Base-by-base conservation (phyloP, 192 early-diverging fungal genomes). In the Gaertneriomyces sp. region DNA sequence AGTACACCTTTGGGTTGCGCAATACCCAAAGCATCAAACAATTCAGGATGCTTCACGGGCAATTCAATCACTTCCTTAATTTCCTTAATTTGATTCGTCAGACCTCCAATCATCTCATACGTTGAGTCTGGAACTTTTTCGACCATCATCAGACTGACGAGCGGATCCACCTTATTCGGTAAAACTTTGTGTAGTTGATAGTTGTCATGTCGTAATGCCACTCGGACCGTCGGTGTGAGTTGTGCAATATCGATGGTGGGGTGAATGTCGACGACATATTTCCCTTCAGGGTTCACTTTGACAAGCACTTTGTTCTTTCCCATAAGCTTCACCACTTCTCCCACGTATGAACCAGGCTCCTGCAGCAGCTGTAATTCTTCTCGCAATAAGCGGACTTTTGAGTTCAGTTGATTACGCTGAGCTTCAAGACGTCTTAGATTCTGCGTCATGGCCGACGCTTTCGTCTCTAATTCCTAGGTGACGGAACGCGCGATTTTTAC, bases 21-120 rank as follows among this genome's bases (percentile, higher is more conserved):
- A 76, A 99, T 99, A 61, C 97, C 97, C 45, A 99, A 82, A 11
- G 92, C 83, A 60, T 99, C 97, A 76, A 98, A 99, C 59, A 99
- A 82, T 70, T 99, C 97, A 7, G 97, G 97, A 74, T 99, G 97
- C 78, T 97, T 99, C 14, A 99, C 93, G 10, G 97, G 97, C 64
- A 99, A 86, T 82, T 98, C 97, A 71, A 99, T 98, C 45, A 97
- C 97, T 77, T 99, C 97, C 72, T 98, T 98, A 71, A 99, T 98
- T 76, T 99, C 97, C 74, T 99, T 97, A 70, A 99, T 99, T 74
- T 99, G 97, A 71, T 95, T 91, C 74, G 97, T 95, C 42, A 99
- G 86, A 63, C 97, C 97, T 71, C 97, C 97, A 64, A 99, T 90
- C 93, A 96, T 94, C 57, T 98, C 97, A 74, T 99, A 99, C 11